Percentiles rank a stretch among this genome's conserved stretches.
phyloP scores from a whole-genome alignment of 164 flowering plant species.

The Dillenia turbinata region DNA sequence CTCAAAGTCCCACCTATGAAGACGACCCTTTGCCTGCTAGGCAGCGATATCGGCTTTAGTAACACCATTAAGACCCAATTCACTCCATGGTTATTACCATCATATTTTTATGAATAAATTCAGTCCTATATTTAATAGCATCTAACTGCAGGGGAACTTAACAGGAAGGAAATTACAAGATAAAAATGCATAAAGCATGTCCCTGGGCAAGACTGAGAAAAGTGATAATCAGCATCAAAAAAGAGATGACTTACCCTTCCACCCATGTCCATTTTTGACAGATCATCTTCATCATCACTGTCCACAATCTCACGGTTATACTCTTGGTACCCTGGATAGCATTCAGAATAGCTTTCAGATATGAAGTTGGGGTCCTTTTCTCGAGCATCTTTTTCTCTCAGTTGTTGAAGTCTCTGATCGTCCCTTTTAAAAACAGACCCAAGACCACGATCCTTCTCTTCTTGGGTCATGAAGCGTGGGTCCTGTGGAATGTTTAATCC shows the following conservation, averaged over 20 bases:
- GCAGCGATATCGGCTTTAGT: too few species aligned
- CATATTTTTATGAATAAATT: not conserved
- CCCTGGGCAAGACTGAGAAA: not conserved
- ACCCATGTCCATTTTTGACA: constrained; percentile 99
- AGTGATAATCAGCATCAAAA: not conserved
- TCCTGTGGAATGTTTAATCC: constrained; percentile 45
- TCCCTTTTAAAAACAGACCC: constrained; percentile 99
- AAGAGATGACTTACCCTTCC: constrained; percentile 60
- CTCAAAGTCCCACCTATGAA: constrained; percentile 98
- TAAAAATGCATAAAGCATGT: not conserved
- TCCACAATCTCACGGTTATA: constrained; percentile 92
- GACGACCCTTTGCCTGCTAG: constrained; percentile 90
- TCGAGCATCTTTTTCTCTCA: constrained; percentile 92
- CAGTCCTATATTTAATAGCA: not conserved
- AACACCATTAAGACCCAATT: too few species aligned
- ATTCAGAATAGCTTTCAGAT: constrained; percentile 97
- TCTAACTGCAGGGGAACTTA: not conserved
- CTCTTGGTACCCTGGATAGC: constrained; percentile 97
- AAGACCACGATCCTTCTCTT: constrained; percentile 94
- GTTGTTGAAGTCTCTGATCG: constrained; percentile 88
- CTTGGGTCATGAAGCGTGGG: constrained; percentile 92
- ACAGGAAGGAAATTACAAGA: not conserved
- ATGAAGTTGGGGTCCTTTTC: constrained; percentile 98
- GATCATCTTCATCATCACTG: constrained; percentile 93
- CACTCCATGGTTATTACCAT: not conserved